phyloP scores from a whole-genome alignment of 2,329 filamentous ascomycete species.

The Mycosphaerella sp. region DNA sequence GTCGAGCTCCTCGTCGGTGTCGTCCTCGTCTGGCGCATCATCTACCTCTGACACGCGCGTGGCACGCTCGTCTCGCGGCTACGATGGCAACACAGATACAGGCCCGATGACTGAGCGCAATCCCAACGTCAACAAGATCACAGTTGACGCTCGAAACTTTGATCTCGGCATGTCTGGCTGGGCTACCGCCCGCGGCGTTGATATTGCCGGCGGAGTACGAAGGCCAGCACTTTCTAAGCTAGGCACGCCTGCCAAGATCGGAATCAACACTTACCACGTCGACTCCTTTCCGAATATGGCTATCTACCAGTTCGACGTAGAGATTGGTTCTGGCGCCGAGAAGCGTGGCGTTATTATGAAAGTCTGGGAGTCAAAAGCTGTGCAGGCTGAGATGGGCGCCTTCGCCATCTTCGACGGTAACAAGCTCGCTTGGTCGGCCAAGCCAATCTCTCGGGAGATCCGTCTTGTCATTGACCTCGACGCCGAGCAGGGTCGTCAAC shows the following conservation, averaged over 20 bases:
- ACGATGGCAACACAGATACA: slow-evolving; percentile 22
- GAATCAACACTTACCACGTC: slow-evolving; percentile 72
- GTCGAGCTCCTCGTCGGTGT: slow-evolving; percentile 1
- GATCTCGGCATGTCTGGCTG: slow-evolving; percentile 26
- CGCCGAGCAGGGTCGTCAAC: slow-evolving; percentile 49
- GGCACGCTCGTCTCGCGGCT: slow-evolving; percentile 12
- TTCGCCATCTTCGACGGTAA: slow-evolving; percentile 75
- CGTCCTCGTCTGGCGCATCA: not conserved
- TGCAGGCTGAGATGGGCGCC: slow-evolving; percentile 51
- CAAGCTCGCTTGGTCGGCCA: slow-evolving; percentile 72
- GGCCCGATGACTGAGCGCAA: slow-evolving; percentile 11
- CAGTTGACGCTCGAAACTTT: slow-evolving; percentile 25
- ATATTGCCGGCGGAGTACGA: slow-evolving; percentile 16
- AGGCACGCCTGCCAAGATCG: slow-evolving; percentile 38
- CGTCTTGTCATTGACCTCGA: slow-evolving; percentile 65
- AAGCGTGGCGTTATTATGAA: slow-evolving; percentile 66
- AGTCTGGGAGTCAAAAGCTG: slow-evolving; percentile 62
- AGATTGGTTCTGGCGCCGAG: slow-evolving; percentile 56
- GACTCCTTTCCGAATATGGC: slow-evolving; percentile 52
- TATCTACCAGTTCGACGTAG: slow-evolving; percentile 75
- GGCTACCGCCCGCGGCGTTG: slow-evolving; percentile 26
- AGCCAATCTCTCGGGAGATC: slow-evolving; percentile 30
- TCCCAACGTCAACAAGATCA: slow-evolving; percentile 8
- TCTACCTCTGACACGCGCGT: slow-evolving; percentile 3
- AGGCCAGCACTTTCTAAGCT: slow-evolving; percentile 37